Base-by-base conservation (phyloP, 116 monocot species). In the Dioscorea cayenensis region DNA sequence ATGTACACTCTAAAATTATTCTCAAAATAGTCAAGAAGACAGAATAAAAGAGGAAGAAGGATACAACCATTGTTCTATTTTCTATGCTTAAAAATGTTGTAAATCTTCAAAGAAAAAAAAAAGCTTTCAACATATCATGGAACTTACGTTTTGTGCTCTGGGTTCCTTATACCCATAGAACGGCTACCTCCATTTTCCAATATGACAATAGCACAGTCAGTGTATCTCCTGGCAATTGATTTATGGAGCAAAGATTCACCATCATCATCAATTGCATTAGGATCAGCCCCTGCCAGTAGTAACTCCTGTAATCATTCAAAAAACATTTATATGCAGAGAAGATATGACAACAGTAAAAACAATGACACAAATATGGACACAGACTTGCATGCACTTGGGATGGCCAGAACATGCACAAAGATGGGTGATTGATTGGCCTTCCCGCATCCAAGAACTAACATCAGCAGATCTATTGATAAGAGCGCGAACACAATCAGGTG, bases 301-400 rank as follows among this genome's bases (percentile, higher is more conserved):
- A 99, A 76, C 71, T 90, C 97, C 97, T 99, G 79, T 19, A 16
- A 75, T 66, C 67, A 75, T 36, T 49, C 20, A 80, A 69, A 71
- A 74, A 37, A 73, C 18, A 50, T 52, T 71, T 36, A 68, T 64
- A 36, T n/a, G 35, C 64, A 69, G 36, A 49, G 52, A 19, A 68
- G 43, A 6, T 25, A 71, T 18, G 48, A 12, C 3, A 28, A 51
- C 36, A 50, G 28, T 16, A 74, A 65, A 11, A 63, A 51, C 32
- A 75, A 52, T 14, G 11, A 58, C 4, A 6, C 25, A 11, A 62
- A 10, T 62, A 12, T 62, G 25, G 23, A 27, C 62, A 64, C 85
- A 73, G 85, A 99, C 97, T 52, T 63, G 86, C 97, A 99, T 99
- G 79, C 97, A 99, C 64, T 99, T 93, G 36, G 97, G 97, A 59